Evolutionary conservation across 2,329 filamentous ascomycete species (phyloP), one percentile per base, ranked within the genome.

Genomic region (Fusarium bulbicola): DNA sequence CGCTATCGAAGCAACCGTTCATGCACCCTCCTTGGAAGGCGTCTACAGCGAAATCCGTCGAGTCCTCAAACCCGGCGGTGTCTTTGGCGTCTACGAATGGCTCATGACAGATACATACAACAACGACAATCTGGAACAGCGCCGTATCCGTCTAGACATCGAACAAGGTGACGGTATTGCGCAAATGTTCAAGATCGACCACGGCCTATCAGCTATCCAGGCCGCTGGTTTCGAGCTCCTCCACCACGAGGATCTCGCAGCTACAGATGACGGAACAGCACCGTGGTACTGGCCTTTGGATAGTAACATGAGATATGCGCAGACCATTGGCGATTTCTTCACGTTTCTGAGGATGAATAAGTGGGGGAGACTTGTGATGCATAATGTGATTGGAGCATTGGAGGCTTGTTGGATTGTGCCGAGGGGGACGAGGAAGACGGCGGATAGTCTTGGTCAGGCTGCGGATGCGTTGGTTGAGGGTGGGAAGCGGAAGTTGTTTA

Each of bases 1-100:
- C 80, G 95, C 95, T 57, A 98, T 99, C 77, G 96, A 99, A 84
- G 96, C 96, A 7, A 99, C 96, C 3, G 93, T 97, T 57, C 96
- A 99, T 81, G 96, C 96, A 2, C 96, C 95, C 46, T 92, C 91
- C 47, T 90, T 98, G 10, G 93, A 95, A 79, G 95, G 94, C 67
- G 95, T 98, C 73, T 99, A 99, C 86, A 92, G 90, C 81, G 92
- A 98, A 83, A 98, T 98, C 79, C 95, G 92, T 89, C 93, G 94
- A 42, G 95, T 98, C n/a, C 88, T 99, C 72, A 99, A 98, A 88
- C 96, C 96, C 26, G 96, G 96, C 63, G 95, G 96, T 81, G 87
- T 94, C 52, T 99, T 98, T 77, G 96, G 95, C 79, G 95, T 98
- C 49, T 99, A 98, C 85, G 96, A 99, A 84, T 98, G 96, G 96